These are phyloP conservation scores for Saraca asoca DNA, from an alignment of 331 rosid species.

Conservation along the genomic window DNA sequence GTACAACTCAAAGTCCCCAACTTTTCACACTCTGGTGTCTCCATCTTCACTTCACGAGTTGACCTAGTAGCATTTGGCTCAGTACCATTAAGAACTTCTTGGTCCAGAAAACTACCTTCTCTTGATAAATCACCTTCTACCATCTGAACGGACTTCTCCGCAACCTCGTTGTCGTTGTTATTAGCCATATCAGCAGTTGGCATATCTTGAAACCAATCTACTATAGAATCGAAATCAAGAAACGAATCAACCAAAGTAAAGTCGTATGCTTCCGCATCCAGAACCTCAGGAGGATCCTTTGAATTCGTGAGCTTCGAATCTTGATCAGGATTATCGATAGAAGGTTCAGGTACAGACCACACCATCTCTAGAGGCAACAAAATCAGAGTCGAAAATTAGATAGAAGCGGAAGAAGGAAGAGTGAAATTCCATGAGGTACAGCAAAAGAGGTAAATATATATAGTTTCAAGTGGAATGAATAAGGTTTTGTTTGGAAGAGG, in stretches of 20 bases:
- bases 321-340: conserved; percentile 39
- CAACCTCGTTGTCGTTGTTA: conserved; percentile 1
- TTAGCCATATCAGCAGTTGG: conserved; percentile 36
- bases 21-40: conserved; percentile 10
- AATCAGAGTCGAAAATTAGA: background rate
- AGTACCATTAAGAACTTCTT: background rate
- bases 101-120: background rate
- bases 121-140: background rate
- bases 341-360: conserved; percentile 27
- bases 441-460: conserved; percentile 13
- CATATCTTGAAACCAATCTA: conserved; percentile 47
- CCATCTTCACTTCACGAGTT: conserved; percentile 19
- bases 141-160: background rate
- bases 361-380: conserved; percentile 30
- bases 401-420: too few relatives aligned
- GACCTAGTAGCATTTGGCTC: conserved; percentile 21
- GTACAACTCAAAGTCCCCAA: conserved; percentile 21
- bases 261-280: conserved; percentile 39
- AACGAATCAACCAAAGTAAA: conserved; percentile 62
- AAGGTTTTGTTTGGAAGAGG: conserved; percentile 4
- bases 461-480: conserved; percentile 17
- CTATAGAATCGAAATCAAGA: conserved; percentile 60
- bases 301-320: conserved; percentile 37
- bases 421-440: conserved; percentile 22
- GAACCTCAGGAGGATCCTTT: conserved; percentile 35